phyloP scores from a whole-genome alignment of 78 protist species.

The Pelomyxa schiedti region DNA sequence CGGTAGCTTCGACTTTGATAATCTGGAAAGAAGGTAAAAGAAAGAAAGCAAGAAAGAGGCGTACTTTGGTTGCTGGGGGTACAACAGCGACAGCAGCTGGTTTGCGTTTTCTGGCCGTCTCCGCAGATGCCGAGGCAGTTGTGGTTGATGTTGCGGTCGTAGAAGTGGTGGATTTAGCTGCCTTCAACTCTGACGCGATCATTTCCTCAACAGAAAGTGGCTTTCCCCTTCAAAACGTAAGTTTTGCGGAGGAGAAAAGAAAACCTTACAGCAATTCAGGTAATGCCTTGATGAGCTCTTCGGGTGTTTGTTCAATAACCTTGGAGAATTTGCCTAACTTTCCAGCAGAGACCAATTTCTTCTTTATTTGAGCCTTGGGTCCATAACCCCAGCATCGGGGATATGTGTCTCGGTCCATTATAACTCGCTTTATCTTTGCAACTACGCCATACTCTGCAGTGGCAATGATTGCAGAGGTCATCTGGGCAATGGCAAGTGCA shows the following conservation, averaged over 20 bases:
- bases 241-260: not conserved
- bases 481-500: constrained; percentile 95
- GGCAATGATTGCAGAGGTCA: constrained; percentile 92
- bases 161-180: too few species aligned
- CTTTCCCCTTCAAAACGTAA: too few species aligned
- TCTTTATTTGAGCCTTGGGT: constrained; percentile 86
- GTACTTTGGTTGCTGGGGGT: too few species aligned
- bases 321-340: constrained; percentile 95
- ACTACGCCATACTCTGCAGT: constrained; percentile 95
- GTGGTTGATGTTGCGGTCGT: too few species aligned
- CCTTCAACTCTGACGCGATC: too few species aligned
- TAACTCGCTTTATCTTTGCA: constrained; percentile 98
- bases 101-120: too few species aligned
- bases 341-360: constrained; percentile 87
- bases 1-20: too few species aligned
- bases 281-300: constrained; percentile 63
- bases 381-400: constrained; percentile 98
- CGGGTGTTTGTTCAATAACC: constrained; percentile 93
- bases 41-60: too few species aligned
- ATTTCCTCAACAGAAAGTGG: too few species aligned
- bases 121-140: too few species aligned
- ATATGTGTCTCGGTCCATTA: constrained; percentile 99
- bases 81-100: too few species aligned
- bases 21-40: too few species aligned
- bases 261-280: constrained; percentile 10